Conservation (phyloP, 1,284 basidiomycete genomes). For the Cutaneotrichosporon mucoides region DNA sequence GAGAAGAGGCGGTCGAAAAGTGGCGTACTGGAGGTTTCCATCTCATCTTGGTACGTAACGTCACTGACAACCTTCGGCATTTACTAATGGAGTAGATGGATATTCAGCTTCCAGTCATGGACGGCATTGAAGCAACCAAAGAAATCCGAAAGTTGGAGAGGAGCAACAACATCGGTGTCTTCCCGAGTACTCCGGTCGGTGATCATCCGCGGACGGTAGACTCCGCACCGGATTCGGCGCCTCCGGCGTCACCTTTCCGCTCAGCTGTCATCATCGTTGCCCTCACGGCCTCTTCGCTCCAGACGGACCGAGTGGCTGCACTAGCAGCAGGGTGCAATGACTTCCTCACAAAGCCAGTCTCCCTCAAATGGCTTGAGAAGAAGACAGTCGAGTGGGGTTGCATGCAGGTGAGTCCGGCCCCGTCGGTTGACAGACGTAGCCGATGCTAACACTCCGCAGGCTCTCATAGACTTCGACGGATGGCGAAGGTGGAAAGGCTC, state of each 20-base stretch:
- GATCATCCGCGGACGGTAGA: conserved; percentile 51
- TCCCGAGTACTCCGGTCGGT: conserved; percentile 60
- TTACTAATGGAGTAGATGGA: conserved; percentile 70
- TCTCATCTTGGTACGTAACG: conserved; percentile 70
- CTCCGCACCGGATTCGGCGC: neutral
- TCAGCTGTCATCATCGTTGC: conserved; percentile 99
- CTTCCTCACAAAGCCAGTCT: conserved; percentile 96
- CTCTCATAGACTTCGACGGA: conserved; percentile 51
- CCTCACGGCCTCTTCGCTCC: conserved; percentile 87
- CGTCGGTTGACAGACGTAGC: no score
- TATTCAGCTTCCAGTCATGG: conserved; percentile 98
- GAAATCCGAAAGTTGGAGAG: conserved; percentile 87
- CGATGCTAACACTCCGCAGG: conserved; percentile 22
- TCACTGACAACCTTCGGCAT: no score
- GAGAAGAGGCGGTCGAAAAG: conserved; percentile 91
- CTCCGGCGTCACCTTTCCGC: conserved; percentile 61
- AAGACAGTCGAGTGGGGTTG: conserved; percentile 97
- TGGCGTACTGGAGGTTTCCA: conserved; percentile 94
- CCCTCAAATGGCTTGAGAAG: conserved; percentile 89
- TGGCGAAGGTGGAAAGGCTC: conserved; percentile 47
- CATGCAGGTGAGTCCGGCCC: conserved; percentile 43
- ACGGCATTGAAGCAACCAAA: conserved; percentile 94
- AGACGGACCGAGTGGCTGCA: conserved; percentile 89
- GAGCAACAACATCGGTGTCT: conserved; percentile 62
- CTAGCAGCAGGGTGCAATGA: conserved; percentile 98